These are phyloP conservation scores for Eimeria tenella DNA, from an alignment of 169 alveolate species.

Conservation along the genomic window DNA sequence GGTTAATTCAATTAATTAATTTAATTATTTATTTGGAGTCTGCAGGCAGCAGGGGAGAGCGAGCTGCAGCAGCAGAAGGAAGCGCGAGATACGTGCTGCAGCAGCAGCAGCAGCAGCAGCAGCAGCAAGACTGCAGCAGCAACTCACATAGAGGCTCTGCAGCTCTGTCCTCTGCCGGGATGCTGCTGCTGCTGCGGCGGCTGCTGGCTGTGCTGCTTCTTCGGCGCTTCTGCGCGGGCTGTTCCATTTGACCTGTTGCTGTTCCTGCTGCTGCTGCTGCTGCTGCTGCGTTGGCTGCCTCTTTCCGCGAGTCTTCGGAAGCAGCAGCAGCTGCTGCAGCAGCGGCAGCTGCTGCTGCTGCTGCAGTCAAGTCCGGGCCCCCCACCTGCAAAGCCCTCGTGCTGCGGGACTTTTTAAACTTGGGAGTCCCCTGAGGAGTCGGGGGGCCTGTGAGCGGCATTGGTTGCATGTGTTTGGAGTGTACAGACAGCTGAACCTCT, in stretches of 20 bases:
- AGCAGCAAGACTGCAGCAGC: too few relatives aligned
- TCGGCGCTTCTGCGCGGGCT: slow-evolving; percentile 10
- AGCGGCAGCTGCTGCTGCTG: background rate
- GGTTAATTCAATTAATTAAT: background rate
- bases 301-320: background rate
- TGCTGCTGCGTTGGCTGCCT: slow-evolving; percentile 17
- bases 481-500: too few relatives aligned
- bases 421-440: background rate
- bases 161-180: slow-evolving; percentile 1
- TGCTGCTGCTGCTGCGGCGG: slow-evolving; percentile 58
- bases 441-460: too few relatives aligned
- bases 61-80: too few relatives aligned
- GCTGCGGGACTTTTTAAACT: background rate
- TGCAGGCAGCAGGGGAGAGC: too few relatives aligned
- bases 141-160: background rate
- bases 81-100: too few relatives aligned
- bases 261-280: slow-evolving; percentile 3
- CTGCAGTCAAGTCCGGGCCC: slow-evolving; percentile 9
- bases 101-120: too few relatives aligned
- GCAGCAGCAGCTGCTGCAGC: background rate
- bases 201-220: slow-evolving; percentile 64
- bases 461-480: too few relatives aligned
- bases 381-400: slow-evolving; percentile 10
- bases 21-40: background rate
- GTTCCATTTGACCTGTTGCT: background rate